Base-by-base conservation (phyloP, 345 rosid species). In the Hibiscus trionum region DNA sequence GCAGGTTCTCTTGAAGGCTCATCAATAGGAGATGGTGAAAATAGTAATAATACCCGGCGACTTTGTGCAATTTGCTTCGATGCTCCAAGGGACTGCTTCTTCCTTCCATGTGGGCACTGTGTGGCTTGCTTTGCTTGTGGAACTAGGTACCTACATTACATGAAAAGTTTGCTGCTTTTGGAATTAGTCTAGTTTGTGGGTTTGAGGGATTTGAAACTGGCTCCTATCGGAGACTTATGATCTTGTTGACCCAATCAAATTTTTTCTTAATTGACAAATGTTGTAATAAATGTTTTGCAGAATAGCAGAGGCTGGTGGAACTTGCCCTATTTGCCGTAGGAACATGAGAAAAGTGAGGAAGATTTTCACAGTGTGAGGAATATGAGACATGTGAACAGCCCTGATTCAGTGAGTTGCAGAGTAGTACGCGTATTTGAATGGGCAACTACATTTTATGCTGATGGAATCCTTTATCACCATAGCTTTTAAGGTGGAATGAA, bases 61-160 rank as follows among this genome's bases (percentile, higher is more conserved):
- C 96, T 93, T 33, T 96, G 99, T 83, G 97, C 93, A 2, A 93
- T 96, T 61, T 96, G 99, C 86, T 96, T 83, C 75, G 99, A 96
- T 81, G 99, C 96, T 66, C 96, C 97, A 7, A 91, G 99, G 79
- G 98, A 89, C 77, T 93, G 99, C 82, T 96, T 93, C 82, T 95
- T 96, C 83, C 98, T 96, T 84, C 97, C 97, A 15, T 96, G 99
- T 73, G 99, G 99, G 50, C 98, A 93, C 76, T 96, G 96, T 67
- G 88, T 93, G 27, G 87, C 99, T 76, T 96, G 97, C 80, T 93
- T 84, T 77, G 93, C 77, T 7, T 96, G 99, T 62, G 98, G 98
- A 79, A 83, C 91, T 58, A 87, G 98, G 99, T 93, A 90, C 73
- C 17, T 47, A 46, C 16, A 57, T 61, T 58, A 10, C 26, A 47